Base-by-base conservation (phyloP, 257 asterid species). In the Cruciata laevipes region DNA sequence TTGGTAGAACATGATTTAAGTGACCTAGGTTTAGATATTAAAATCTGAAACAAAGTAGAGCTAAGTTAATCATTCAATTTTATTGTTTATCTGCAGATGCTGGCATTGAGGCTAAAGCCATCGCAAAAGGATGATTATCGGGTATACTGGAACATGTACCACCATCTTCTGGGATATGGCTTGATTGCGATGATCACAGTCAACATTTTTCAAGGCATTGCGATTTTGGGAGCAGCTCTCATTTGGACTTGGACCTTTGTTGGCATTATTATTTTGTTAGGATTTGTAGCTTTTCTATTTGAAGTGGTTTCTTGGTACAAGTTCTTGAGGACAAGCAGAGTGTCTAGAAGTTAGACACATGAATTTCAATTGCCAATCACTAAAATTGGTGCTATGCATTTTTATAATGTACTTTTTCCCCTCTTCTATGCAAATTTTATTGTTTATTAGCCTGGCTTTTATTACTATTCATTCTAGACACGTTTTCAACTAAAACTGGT, bases 111-210 rank as follows among this genome's bases (percentile, higher is more conserved):
- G 49, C 51, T 83, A 18, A 76, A 75, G 76, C 95, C 90, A 0
- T 10, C 16, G 0, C 2, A 0, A 0, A 5, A 0, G 0, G 86
- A 81, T 6, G 77, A 62, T 0, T 75, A 71, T 55, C 68, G 84
- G 8, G 38, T 16, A 1, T 80, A 76, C 61, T 84, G 95, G 95
- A 84, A 84, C 61, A 83, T 84, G 83, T 87, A 87, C 32, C 90
- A 84, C 67, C 87, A 82, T 63, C 73, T 73, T 24, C 71, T 86
- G 56, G 90, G 94, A 17, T 86, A 82, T 23, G 21, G 83, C 6
- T 25, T 86, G 55, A 60, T 86, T 23, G 70, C 76, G 4, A 47
- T 81, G 58, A 75, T 83, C 7, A 69, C 67, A 5, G 63, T 81
- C 1, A 86, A 84, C 78, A 86, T 84, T 33, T 84, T 77, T 38